Conservation (phyloP, 371 early-diverging fungal genomes). For the Basidiobolus meristosporus region DNA sequence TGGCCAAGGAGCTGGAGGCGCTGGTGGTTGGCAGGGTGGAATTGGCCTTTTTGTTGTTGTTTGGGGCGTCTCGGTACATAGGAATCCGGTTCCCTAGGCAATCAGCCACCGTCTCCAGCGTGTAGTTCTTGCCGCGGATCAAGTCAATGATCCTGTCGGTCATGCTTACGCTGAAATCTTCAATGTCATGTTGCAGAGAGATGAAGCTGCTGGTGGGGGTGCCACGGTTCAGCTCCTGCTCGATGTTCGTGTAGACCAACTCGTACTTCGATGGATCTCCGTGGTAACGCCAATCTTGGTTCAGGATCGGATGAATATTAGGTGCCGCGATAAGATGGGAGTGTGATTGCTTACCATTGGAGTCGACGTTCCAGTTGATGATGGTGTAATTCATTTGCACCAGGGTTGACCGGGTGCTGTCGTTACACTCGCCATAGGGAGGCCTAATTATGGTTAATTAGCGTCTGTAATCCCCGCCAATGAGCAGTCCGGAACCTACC, state of each 20-base stretch:
- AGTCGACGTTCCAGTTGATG: conserved; percentile 7
- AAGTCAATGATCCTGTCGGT: conserved; percentile 11
- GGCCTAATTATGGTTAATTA: no score
- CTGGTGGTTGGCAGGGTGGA: no score
- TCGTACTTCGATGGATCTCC: not conserved
- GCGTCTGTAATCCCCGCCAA: no score
- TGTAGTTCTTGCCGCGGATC: conserved; percentile 4
- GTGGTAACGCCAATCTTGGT: conserved; percentile 5
- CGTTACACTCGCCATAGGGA: conserved; percentile 4
- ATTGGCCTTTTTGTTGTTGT: no score
- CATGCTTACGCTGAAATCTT: conserved; percentile 3
- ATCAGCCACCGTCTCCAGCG: not conserved
- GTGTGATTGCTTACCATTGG: conserved; percentile 1
- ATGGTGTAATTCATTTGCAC: conserved; percentile 1
- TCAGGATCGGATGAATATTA: no score
- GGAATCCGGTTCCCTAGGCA: conserved; percentile 1
- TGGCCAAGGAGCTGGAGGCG: no score
- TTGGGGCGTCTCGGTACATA: not conserved
- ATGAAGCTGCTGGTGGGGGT: conserved; percentile 1
- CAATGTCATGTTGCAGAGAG: not conserved
- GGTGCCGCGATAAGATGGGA: not conserved
- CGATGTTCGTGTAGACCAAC: no score
- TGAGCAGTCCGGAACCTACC: no score
- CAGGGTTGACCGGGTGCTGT: not conserved
- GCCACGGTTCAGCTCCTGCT: no score